Conservation (phyloP, 441 rosid genomes). For the Aleurites moluccanus region DNA sequence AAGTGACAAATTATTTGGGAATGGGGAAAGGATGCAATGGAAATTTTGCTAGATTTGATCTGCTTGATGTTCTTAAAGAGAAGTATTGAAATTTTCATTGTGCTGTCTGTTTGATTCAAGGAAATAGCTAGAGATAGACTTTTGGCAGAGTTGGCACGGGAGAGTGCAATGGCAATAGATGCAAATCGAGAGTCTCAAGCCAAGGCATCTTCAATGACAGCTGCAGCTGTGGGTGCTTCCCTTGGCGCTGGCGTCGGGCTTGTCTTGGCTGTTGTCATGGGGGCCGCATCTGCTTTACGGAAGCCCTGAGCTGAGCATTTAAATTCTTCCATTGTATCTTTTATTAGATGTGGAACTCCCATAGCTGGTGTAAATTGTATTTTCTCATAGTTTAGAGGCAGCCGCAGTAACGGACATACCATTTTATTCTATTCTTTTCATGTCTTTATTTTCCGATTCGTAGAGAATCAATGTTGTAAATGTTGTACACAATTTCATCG, state of each 20-base stretch:
- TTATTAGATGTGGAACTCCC: too few species aligned
- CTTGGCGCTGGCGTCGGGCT: slow-evolving; percentile 90
- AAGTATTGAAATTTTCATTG: slow-evolving; percentile 8
- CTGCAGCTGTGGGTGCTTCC: slow-evolving; percentile 94
- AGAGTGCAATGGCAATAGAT: slow-evolving; percentile 39
- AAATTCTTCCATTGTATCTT: background rate
- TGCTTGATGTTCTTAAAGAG: background rate
- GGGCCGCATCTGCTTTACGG: slow-evolving; percentile 94
- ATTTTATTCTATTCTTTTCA: slow-evolving; percentile 29
- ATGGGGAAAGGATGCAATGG: background rate
- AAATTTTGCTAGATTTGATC: background rate
- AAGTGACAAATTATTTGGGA: background rate
- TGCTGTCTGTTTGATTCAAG: slow-evolving; percentile 36
- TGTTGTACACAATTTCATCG: background rate
- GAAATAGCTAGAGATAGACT: slow-evolving; percentile 86
- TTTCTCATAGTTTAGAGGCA: slow-evolving; percentile 1
- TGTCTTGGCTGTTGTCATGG: slow-evolving; percentile 95
- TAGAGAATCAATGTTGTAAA: background rate
- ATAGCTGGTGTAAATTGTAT: slow-evolving; percentile 12
- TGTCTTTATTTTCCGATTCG: too few species aligned
- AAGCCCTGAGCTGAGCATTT: slow-evolving; percentile 67
- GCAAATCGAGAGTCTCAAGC: slow-evolving; percentile 43
- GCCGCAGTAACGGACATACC: slow-evolving; percentile 5
- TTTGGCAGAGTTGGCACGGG: slow-evolving; percentile 61
- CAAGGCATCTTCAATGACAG: slow-evolving; percentile 65